Base-by-base conservation (phyloP, 768 basidiomycete genomes). In the Lactifluus echinatus region DNA sequence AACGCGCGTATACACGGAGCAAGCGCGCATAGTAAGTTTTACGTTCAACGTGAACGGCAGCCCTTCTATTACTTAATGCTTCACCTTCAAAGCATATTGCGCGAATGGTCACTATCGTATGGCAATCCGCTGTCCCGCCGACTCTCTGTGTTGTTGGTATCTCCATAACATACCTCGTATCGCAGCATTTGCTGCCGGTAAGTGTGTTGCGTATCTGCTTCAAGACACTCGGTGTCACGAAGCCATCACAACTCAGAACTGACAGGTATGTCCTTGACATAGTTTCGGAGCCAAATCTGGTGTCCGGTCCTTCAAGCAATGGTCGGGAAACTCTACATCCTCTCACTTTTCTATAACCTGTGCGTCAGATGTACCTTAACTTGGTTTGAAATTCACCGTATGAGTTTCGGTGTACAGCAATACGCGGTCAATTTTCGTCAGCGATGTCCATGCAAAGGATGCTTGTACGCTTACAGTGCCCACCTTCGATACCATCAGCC, bases 51-150 rank as follows among this genome's bases (percentile, higher is more conserved):
- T n/a, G n/a, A n/a, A n/a, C n/a, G n/a, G n/a, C n/a, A n/a, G n/a
- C n/a, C 7, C 12, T 2, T 10, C 14, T 40, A 10, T 47, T 23
- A 8, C 45, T 55, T 8, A 48, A 2, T 46, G 4, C 21, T 15
- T 37, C 17, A 29, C 28, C 17, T 49, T 23, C 2, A 2, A 24
- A 56, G 55, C 5, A 31, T 24, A 23, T 50, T n/a, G 33, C 48
- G 8, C 55, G 40, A 29, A 40, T 44, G 26, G 37, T 50, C 2
- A 36, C n/a, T 23, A 29, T 50, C 4, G 39, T 45, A 24, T 56
- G 48, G 48, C 48, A 56, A 50, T 50, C 55, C 23, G 55, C 55
- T 37, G 17, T 50, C 33, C 55, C 49, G 10, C 55, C 55, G 6
- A 50, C 55, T 21, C 33, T 56, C 17, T 56, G 40, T 21, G 12